Conservation (phyloP, 768 basidiomycete species). For the Lactarius sanguifluus region DNA sequence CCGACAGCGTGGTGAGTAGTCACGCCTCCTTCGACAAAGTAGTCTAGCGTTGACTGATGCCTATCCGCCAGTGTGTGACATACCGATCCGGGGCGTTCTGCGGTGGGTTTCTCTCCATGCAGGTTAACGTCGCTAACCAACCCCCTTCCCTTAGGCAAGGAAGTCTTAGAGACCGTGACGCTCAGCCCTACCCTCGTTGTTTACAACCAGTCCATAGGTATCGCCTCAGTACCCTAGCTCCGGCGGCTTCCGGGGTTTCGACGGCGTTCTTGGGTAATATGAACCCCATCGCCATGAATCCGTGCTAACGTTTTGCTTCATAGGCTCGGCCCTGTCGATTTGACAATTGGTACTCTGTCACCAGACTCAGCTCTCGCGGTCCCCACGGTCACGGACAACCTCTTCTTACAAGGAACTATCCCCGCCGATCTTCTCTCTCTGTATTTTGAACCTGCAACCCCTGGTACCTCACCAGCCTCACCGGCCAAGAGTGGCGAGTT, state of each 20-base stretch:
- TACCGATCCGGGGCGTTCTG: constrained; percentile 17
- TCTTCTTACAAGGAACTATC: constrained; percentile 34
- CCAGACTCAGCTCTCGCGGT: constrained; percentile 33
- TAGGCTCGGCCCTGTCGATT: constrained; percentile 59
- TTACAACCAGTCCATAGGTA: constrained; percentile 40
- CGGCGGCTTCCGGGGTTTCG: constrained; percentile 35
- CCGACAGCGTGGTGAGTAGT: constrained; percentile 5
- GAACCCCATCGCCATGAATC: background rate
- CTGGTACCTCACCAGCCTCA: background rate
- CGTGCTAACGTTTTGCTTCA: background rate
- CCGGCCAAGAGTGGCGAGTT: constrained; percentile 35
- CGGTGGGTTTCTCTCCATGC: constrained; percentile 6
- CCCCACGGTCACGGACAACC: constrained; percentile 47
- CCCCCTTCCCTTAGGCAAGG: background rate
- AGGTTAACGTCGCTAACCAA: background rate
- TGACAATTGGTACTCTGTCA: constrained; percentile 48
- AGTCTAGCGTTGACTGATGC: background rate
- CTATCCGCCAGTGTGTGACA: constrained; percentile 13
- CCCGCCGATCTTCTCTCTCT: constrained; percentile 31
- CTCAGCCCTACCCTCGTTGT: constrained; percentile 25
- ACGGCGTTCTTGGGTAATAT: constrained; percentile 40
- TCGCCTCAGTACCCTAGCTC: constrained; percentile 32
- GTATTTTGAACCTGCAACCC: constrained; percentile 33
- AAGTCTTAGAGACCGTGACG: constrained; percentile 8
- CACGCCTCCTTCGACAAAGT: too few species aligned